Percentiles rank a stretch among this genome's conserved stretches.
Conservation (phyloP, 192 early-diverging fungal genomes). For the Neocallimastix lanati region DNA sequence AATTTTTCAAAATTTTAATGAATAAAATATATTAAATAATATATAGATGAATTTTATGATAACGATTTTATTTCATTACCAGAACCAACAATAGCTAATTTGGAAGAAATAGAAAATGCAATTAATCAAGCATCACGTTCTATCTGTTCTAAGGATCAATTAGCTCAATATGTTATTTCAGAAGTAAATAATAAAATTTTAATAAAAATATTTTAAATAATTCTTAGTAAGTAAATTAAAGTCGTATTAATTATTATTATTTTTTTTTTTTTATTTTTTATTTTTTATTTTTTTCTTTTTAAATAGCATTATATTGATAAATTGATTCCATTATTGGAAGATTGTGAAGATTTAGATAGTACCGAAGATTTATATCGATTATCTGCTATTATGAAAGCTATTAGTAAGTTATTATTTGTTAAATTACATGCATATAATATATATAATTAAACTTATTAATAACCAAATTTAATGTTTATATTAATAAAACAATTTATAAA, state of each 20-base stretch:
- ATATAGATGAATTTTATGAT: slow-evolving; percentile 11
- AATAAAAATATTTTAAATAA: too few species aligned
- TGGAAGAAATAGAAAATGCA: slow-evolving; percentile 49
- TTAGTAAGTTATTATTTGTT: slow-evolving; percentile 49
- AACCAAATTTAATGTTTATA: too few species aligned
- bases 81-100: slow-evolving; percentile 40
- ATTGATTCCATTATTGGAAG: slow-evolving; percentile 40
- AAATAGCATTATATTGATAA: slow-evolving; percentile 5
- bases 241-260: neutral
- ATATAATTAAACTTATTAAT: too few species aligned
- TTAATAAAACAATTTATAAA: too few species aligned
- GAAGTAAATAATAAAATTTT: slow-evolving; percentile 17
- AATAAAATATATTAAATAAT: slow-evolving; percentile 9
- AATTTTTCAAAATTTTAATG: too few species aligned
- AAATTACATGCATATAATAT: too few species aligned
- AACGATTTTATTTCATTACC: slow-evolving; percentile 19
- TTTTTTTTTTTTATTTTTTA: neutral
- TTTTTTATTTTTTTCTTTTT: neutral
- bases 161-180: slow-evolving; percentile 36
- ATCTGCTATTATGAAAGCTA: slow-evolving; percentile 50
- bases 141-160: slow-evolving; percentile 37
- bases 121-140: slow-evolving; percentile 34
- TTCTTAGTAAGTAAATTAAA: too few species aligned
- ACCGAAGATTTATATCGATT: slow-evolving; percentile 50
- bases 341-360: slow-evolving; percentile 68